These are phyloP conservation scores for Salix caprea DNA, from an alignment of 345 rosid genomes.

Conservation along the genomic window DNA sequence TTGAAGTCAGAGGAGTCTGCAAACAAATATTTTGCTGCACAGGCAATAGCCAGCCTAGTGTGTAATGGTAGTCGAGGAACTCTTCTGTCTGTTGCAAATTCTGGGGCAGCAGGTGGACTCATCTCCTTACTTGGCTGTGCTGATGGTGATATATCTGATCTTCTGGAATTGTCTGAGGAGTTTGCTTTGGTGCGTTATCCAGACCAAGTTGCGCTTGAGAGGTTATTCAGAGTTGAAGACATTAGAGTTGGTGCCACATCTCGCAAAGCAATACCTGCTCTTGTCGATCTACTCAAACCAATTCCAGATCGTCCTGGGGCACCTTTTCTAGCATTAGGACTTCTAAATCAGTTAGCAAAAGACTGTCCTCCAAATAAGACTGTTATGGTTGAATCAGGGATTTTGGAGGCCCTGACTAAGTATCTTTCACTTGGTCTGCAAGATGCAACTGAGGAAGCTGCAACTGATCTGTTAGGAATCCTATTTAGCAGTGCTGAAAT, in stretches of 20 bases:
- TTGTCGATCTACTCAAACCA: slow-evolving; percentile 96
- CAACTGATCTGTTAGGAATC: slow-evolving; percentile 87
- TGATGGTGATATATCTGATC: slow-evolving; percentile 78
- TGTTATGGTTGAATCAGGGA: slow-evolving; percentile 97
- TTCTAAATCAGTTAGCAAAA: slow-evolving; percentile 88
- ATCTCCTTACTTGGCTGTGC: slow-evolving; percentile 95
- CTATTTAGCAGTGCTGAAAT: slow-evolving; percentile 88
- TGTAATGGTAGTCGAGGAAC: slow-evolving; percentile 99
- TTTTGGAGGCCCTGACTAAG: slow-evolving; percentile 87
- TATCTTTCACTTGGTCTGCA: slow-evolving; percentile 98
- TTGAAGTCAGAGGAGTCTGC: slow-evolving; percentile 87
- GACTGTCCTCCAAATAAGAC: slow-evolving; percentile 85
- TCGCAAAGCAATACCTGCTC: slow-evolving; percentile 91
- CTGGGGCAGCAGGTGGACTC: slow-evolving; percentile 93
- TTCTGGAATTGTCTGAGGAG: slow-evolving; percentile 81
- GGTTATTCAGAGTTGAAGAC: slow-evolving; percentile 98
- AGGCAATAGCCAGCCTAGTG: slow-evolving; percentile 86
- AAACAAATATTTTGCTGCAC: slow-evolving; percentile 94
- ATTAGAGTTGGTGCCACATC: slow-evolving; percentile 97
- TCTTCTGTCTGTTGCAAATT: slow-evolving; percentile 92
- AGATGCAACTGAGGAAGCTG: slow-evolving; percentile 99
- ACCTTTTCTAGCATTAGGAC: slow-evolving; percentile 82
- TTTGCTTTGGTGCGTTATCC: slow-evolving; percentile 78
- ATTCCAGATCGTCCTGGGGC: slow-evolving; percentile 99
- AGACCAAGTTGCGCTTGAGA: slow-evolving; percentile 97